These are phyloP conservation scores for Cercospora zeae-maydis DNA, from an alignment of 2,329 filamentous ascomycete genomes.

Conservation along the genomic window DNA sequence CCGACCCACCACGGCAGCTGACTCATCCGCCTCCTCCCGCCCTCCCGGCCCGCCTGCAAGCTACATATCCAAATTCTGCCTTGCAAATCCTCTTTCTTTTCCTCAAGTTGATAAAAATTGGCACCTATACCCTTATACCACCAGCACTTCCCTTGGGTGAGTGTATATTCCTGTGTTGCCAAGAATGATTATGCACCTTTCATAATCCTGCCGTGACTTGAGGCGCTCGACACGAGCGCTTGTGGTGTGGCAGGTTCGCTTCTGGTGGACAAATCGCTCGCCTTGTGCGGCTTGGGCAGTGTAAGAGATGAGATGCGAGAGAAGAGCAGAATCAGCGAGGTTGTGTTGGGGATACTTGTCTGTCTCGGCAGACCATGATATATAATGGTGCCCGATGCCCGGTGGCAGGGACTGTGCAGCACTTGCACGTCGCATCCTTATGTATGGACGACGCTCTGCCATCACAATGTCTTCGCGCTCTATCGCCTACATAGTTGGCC, in stretches of 20 bases:
- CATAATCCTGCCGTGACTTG: background rate
- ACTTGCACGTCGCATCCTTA: background rate
- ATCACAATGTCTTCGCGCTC: background rate
- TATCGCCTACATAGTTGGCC: background rate
- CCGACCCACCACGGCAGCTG: background rate
- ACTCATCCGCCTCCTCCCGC: background rate
- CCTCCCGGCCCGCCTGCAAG: background rate
- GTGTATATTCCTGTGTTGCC: background rate
- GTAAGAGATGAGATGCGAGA: background rate
- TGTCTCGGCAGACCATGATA: background rate
- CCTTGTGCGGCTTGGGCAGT: background rate
- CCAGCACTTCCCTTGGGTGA: background rate
- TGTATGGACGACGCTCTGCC: background rate
- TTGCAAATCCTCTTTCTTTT: background rate
- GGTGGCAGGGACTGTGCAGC: background rate
- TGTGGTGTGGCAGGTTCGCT: background rate
- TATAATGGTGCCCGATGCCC: background rate
- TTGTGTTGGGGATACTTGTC: background rate
- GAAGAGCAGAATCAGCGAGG: background rate
- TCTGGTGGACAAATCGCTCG: background rate
- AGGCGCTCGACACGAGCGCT: background rate
- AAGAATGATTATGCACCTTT: background rate
- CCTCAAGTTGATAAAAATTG: background rate
- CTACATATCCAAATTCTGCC: background rate
- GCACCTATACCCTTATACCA: background rate